Percentiles rank a stretch among this genome's conserved stretches.
phyloP scores from a whole-genome alignment of 768 basidiomycete species.

The Leucocoprinus leucothites region DNA sequence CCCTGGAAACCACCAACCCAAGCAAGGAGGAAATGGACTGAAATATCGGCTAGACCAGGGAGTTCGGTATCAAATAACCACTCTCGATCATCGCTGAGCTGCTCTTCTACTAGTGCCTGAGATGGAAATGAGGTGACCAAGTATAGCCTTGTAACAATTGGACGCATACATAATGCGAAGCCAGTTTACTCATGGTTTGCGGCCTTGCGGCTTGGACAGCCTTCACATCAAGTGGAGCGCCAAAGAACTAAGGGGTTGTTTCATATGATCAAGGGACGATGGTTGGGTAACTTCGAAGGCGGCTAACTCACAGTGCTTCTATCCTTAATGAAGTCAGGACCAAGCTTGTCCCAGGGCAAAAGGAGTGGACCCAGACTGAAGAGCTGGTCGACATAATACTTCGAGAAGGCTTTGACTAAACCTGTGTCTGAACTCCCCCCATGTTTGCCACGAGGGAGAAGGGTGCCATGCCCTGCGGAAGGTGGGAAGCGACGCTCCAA shows the following conservation, averaged over 20 bases:
- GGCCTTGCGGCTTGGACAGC: constrained; percentile 29
- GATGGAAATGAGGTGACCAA: background rate
- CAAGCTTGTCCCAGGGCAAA: constrained; percentile 47
- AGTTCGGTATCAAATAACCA: constrained; percentile 56
- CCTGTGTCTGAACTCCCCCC: constrained; percentile 41
- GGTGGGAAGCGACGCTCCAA: constrained; percentile 56
- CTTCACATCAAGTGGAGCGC: constrained; percentile 35
- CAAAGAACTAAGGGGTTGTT: constrained; percentile 23
- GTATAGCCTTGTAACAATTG: background rate
- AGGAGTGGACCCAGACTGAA: constrained; percentile 38
- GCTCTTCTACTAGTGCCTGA: constrained; percentile 33
- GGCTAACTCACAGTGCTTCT: constrained; percentile 36
- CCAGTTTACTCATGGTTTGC: constrained; percentile 33
- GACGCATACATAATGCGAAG: constrained; percentile 44
- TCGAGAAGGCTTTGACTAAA: constrained; percentile 44
- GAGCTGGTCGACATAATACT: constrained; percentile 43
- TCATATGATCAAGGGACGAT: background rate
- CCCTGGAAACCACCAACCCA: constrained; percentile 40
- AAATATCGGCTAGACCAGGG: constrained; percentile 51
- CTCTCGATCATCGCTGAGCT: constrained; percentile 50
- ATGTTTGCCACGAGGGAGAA: constrained; percentile 45
- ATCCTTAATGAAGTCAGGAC: constrained; percentile 45
- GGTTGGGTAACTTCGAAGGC: background rate
- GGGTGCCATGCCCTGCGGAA: constrained; percentile 41
- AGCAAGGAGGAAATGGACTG: constrained; percentile 43